Conservation (phyloP, 148 eudicot species). For the Vaccinium myrtillus region DNA sequence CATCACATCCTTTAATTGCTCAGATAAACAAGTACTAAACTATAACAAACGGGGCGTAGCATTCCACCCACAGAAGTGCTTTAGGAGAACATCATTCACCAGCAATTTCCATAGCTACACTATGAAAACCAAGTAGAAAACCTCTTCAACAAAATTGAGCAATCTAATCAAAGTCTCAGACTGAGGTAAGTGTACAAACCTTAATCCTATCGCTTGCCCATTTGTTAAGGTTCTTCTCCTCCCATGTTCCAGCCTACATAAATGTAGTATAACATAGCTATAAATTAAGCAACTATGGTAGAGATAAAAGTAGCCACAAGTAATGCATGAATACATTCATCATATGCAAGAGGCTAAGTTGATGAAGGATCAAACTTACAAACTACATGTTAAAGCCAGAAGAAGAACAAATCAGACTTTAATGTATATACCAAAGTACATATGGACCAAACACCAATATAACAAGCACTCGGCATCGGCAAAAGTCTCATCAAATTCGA, state of each 20-base stretch:
- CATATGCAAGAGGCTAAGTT: neutral
- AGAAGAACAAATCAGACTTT: neutral
- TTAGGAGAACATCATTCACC: neutral
- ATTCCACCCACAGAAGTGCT: constrained; percentile 6
- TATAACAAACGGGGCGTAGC: neutral
- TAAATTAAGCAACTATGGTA: neutral
- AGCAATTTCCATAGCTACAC: neutral
- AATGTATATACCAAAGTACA: neutral
- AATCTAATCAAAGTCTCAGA: neutral
- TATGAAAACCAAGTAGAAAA: neutral
- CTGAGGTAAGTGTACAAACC: constrained; percentile 42
- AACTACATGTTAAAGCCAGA: neutral
- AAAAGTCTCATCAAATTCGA: neutral
- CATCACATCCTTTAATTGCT: neutral
- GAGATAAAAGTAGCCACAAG: neutral
- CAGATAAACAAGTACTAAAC: neutral
- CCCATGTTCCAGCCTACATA: constrained; percentile 98
- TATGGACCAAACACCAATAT: neutral
- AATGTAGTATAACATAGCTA: constrained; percentile 1
- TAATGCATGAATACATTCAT: neutral
- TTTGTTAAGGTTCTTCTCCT: constrained; percentile 85
- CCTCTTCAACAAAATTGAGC: neutral
- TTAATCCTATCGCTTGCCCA: constrained; percentile 88
- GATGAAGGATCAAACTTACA: neutral
- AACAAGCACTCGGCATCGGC: neutral